A percentile compares a stretch with the other conserved stretches of the same genome.
Evolutionary conservation across 2,329 filamentous ascomycete species (phyloP).

Genomic region (Colletotrichum limetticola): DNA sequence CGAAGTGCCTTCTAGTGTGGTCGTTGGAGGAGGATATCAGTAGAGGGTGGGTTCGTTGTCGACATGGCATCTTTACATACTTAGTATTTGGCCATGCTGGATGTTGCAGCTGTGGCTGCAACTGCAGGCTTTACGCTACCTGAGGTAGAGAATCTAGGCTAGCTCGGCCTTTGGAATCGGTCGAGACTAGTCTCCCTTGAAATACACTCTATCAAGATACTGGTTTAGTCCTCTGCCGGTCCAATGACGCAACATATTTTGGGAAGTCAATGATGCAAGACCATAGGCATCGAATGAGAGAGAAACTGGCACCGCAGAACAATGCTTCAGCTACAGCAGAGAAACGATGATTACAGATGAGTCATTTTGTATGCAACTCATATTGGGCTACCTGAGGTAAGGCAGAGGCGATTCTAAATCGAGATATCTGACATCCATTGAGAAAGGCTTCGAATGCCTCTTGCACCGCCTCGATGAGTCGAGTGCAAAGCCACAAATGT

Average conservation of each 20-base stretch:
- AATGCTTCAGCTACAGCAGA: not conserved
- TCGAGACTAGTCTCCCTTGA: slow-evolving; percentile 15
- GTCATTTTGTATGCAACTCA: not conserved
- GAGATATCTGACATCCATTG: not conserved
- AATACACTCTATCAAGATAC: not conserved
- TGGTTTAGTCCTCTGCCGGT: not conserved
- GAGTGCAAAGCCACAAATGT: not conserved
- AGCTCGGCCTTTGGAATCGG: slow-evolving; percentile 19
- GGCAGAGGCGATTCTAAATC: not conserved
- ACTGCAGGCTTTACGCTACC: slow-evolving; percentile 13
- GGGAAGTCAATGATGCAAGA: not conserved
- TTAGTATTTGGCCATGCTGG: not conserved
- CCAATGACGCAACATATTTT: not conserved
- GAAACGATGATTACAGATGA: not conserved
- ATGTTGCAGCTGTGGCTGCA: not conserved
- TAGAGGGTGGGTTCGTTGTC: slow-evolving; percentile 2
- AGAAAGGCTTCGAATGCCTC: not conserved
- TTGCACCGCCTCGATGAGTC: not conserved
- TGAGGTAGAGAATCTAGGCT: not conserved
- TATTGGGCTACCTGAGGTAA: not conserved
- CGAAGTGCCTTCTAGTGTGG: not conserved
- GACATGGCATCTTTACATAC: slow-evolving; percentile 2
- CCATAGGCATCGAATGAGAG: too few relatives aligned
- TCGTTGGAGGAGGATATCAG: not conserved
- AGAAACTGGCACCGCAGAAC: too few relatives aligned